Evolutionary conservation across 768 basidiomycete genomes (phyloP), one percentile per base, ranked within the genome.

Genomic region (Lactarius indigo): DNA sequence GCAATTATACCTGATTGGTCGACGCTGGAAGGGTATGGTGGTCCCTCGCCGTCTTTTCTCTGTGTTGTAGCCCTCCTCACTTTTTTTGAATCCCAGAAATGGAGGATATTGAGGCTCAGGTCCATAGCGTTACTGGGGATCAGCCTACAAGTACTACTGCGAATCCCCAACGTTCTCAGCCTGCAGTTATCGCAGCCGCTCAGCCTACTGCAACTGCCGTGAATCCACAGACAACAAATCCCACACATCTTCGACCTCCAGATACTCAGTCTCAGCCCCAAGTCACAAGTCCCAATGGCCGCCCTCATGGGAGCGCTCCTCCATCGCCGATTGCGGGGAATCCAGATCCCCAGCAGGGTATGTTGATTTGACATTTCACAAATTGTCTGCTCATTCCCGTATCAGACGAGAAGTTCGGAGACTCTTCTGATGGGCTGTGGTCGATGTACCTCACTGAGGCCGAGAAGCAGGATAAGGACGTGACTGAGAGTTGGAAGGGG

Each of bases 401-500:
- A 23, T n/a, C n/a, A 47, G 44, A 12, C n/a, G 44, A 47, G 44
- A 47, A 47, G 44, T 47, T 23, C 44, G 44, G 44, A n/a, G 44
- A 44, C n/a, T 44, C 44, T n/a, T 44, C 44, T n/a, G 44, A 44
- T 8, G 44, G 20, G 20, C 17, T 47, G n/a, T 47, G 44, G 44
- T 47, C 44, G 4, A 47, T 47, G n/a, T 47, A 47, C 44, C 44
- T 47, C 4, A 23, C n/a, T 9, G 44, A 23, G n/a, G 33, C 58
- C 15, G 41, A 59, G 37, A 39, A 59, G n/a, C n/a, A 35, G 23
- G 58, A 59, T 23, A 42, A 35, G 33, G 35, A 59, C 15, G 37
- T 59, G 28, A 59, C 35, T 23, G 58, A 59, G 58, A 42, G 41
- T 47, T 47, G 44, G 44, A 47, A 47, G 44, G 44, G 44, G n/a